A percentile compares a stretch with the other conserved stretches of the same genome.
phyloP scores from a whole-genome alignment of 2,329 filamentous ascomycete genomes.

The Malbranchea cinnamomea region DNA sequence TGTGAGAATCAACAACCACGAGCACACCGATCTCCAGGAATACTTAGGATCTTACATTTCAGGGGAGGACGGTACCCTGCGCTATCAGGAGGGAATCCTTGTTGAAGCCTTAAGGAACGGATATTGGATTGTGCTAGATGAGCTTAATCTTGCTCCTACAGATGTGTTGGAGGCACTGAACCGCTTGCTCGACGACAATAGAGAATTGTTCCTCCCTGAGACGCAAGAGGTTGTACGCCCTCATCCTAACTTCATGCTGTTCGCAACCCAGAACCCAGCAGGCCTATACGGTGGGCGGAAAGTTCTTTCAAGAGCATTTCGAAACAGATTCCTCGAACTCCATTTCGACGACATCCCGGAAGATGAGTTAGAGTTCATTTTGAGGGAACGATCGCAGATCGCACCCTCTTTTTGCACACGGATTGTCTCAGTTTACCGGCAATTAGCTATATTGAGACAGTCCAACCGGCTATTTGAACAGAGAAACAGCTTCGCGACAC shows the following conservation, averaged over 20 bases:
- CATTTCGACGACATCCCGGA: slow-evolving; percentile 98
- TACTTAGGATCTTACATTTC: slow-evolving; percentile 93
- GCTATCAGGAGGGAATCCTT: slow-evolving; percentile 84
- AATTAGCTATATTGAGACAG: slow-evolving; percentile 78
- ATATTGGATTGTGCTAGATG: slow-evolving; percentile 96
- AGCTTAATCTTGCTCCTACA: slow-evolving; percentile 89
- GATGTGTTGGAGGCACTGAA: slow-evolving; percentile 96
- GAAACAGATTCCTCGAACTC: slow-evolving; percentile 90
- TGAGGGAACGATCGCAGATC: slow-evolving; percentile 76
- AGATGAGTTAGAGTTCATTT: slow-evolving; percentile 77
- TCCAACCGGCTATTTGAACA: slow-evolving; percentile 88
- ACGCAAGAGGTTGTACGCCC: slow-evolving; percentile 88
- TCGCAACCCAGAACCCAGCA: slow-evolving; percentile 93
- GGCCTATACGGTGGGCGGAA: slow-evolving; percentile 93
- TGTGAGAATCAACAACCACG: slow-evolving; percentile 97
- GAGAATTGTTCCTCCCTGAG: slow-evolving; percentile 88
- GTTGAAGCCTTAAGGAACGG: slow-evolving; percentile 85
- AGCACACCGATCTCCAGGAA: slow-evolving; percentile 95
- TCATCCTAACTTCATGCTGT: slow-evolving; percentile 92
- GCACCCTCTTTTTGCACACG: slow-evolving; percentile 80
- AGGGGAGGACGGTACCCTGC: slow-evolving; percentile 64
- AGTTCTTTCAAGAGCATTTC: slow-evolving; percentile 80
- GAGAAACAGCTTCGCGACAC: slow-evolving; percentile 90
- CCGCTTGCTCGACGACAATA: slow-evolving; percentile 85
- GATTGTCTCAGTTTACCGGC: slow-evolving; percentile 88